Evolutionary conservation across 257 asterid genomes (phyloP).

Genomic region (Plantago elongata): DNA sequence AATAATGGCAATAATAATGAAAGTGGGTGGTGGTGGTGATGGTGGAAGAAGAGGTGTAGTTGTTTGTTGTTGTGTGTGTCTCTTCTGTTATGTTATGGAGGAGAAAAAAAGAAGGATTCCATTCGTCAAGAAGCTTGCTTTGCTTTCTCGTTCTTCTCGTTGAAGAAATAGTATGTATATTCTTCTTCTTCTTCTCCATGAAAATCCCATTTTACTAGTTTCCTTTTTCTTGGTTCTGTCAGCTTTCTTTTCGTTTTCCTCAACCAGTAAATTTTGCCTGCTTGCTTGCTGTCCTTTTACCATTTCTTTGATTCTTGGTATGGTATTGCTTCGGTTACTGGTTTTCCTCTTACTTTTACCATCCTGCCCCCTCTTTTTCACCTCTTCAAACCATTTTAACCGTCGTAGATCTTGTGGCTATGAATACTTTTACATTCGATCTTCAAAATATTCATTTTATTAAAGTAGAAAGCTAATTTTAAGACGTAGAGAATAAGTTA

Average conservation of each 20-base stretch:
- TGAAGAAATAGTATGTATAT: conserved; percentile 25
- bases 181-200: conserved; percentile 20
- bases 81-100: too few species aligned
- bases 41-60: conserved; percentile 51
- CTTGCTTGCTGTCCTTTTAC: background rate
- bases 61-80: conserved; percentile 39
- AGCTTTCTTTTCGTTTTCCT: conserved; percentile 47
- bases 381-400: too few species aligned
- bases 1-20: conserved; percentile 48
- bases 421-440: too few species aligned
- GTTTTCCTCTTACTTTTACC: background rate
- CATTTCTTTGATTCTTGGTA: conserved; percentile 9
- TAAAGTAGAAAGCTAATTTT: too few species aligned
- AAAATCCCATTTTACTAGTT: conserved; percentile 1
- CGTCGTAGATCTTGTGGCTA: too few species aligned
- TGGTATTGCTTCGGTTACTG: conserved; percentile 16
- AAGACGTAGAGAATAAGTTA: too few species aligned
- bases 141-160: conserved; percentile 32
- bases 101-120: conserved; percentile 43
- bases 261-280: conserved; percentile 25
- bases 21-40: conserved; percentile 44
- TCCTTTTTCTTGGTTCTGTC: conserved; percentile 24
- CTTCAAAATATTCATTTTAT: too few species aligned
- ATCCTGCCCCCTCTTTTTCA: too few species aligned
- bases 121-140: conserved; percentile 33